Evolutionary conservation across 129 eudicot genomes (phyloP).

Genomic region (Helichrysum umbraculigerum): DNA sequence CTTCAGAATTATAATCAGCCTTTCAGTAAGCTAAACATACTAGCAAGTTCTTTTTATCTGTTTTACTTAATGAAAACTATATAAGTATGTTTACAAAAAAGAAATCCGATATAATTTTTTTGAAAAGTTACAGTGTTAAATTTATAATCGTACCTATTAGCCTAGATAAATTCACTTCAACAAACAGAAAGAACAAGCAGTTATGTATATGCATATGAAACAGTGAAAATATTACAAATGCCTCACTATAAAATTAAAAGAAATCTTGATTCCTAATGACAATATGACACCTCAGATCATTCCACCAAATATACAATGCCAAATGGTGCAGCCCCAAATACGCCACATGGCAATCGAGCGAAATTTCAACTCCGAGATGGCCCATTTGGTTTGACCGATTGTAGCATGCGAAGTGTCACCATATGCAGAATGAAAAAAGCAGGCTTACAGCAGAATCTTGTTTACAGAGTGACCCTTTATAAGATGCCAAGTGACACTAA

Average conservation of each 20-base stretch:
- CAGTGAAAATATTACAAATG: neutral
- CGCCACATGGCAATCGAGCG: conserved; percentile 2
- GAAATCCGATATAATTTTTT: neutral
- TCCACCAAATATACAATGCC: conserved; percentile 18
- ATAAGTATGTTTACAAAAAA: neutral
- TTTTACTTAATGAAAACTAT: neutral
- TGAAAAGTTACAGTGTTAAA: neutral
- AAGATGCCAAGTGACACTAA: conserved; percentile 1
- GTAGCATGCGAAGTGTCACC: conserved; percentile 15
- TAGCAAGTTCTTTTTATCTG: neutral
- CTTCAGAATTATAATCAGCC: neutral
- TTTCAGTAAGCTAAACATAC: neutral
- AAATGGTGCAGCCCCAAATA: conserved; percentile 11
- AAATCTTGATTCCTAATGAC: conserved; percentile 3
- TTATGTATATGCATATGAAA: neutral
- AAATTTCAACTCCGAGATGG: conserved; percentile 16
- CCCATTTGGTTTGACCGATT: conserved; percentile 6
- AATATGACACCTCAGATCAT: conserved; percentile 11
- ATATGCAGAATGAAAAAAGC: conserved; percentile 10
- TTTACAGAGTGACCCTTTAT: neutral
- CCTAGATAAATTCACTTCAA: neutral
- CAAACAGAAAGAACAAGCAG: neutral
- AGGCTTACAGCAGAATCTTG: neutral
- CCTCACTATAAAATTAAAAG: conserved; percentile 12
- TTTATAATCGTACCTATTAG: neutral